Conservation (phyloP, 805 yeast species). For the Schwanniomyces sp. region DNA sequence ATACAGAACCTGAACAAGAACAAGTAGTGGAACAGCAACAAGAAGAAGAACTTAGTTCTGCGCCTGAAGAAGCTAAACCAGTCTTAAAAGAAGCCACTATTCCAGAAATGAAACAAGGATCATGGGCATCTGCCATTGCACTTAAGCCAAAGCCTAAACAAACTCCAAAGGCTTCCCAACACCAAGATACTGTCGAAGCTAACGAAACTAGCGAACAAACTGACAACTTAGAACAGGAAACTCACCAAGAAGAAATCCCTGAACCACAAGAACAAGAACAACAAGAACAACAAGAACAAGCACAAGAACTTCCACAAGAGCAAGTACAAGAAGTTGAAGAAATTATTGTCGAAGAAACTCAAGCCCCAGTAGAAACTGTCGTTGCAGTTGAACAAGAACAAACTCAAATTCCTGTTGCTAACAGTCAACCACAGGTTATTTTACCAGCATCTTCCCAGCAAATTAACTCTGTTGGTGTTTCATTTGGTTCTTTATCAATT, state of each 20-base stretch:
- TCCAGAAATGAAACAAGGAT: constrained; percentile 49
- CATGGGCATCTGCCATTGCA: constrained; percentile 72
- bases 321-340: constrained; percentile 16
- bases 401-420: constrained; percentile 15
- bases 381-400: constrained; percentile 7
- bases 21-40: constrained; percentile 11
- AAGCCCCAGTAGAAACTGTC: constrained; percentile 11
- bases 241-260: constrained; percentile 10
- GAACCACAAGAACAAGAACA: constrained; percentile 6
- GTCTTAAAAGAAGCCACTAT: constrained; percentile 37
- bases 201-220: constrained; percentile 2
- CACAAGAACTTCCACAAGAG: constrained; percentile 12
- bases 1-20: constrained; percentile 13
- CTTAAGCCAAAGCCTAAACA: constrained; percentile 50
- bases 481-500: constrained; percentile 60
- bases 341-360: constrained; percentile 7
- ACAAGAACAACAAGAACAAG: constrained; percentile 7
- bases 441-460: constrained; percentile 54
- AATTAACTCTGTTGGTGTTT: constrained; percentile 53
- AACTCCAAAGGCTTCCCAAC: constrained; percentile 57
- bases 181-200: constrained; percentile 1
- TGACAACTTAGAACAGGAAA: constrained; percentile 7
- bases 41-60: constrained; percentile 7
- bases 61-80: constrained; percentile 12
- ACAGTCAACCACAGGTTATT: constrained; percentile 38